Evolutionary conservation across 345 rosid genomes (phyloP).

Genomic region (Draba incana): DNA sequence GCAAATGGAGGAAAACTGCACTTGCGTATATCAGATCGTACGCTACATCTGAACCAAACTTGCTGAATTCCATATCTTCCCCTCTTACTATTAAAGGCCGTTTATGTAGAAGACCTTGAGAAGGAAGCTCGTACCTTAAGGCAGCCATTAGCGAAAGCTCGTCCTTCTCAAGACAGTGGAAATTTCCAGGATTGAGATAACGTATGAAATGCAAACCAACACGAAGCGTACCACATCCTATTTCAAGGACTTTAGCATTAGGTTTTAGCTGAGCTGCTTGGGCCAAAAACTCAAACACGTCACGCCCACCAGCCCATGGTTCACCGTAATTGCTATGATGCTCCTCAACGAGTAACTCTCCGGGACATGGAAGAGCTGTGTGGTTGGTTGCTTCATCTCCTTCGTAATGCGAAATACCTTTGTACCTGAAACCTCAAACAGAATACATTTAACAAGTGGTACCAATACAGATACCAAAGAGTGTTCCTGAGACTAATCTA

Average conservation of each 20-base stretch:
- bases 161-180: slow-evolving; percentile 89
- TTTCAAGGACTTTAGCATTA: slow-evolving; percentile 72
- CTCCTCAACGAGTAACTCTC: slow-evolving; percentile 90
- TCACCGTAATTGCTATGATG: slow-evolving; percentile 98
- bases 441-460: background rate
- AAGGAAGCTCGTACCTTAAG: slow-evolving; percentile 89
- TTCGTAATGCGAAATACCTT: slow-evolving; percentile 88
- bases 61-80: slow-evolving; percentile 87
- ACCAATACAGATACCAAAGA: background rate
- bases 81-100: slow-evolving; percentile 85
- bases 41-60: slow-evolving; percentile 57
- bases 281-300: slow-evolving; percentile 91
- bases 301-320: slow-evolving; percentile 98
- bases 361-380: slow-evolving; percentile 84
- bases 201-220: slow-evolving; percentile 95
- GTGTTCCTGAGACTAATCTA: background rate
- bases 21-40: slow-evolving; percentile 94
- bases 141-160: slow-evolving; percentile 98
- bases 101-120: slow-evolving; percentile 84
- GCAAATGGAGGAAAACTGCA: slow-evolving; percentile 98
- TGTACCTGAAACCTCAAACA: slow-evolving; percentile 55
- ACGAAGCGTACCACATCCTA: slow-evolving; percentile 97
- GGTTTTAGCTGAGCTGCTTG: slow-evolving; percentile 56
- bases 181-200: slow-evolving; percentile 61
- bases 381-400: slow-evolving; percentile 58